Conservation (phyloP, 2,329 filamentous ascomycete species). For the Microcera coccophila region DNA sequence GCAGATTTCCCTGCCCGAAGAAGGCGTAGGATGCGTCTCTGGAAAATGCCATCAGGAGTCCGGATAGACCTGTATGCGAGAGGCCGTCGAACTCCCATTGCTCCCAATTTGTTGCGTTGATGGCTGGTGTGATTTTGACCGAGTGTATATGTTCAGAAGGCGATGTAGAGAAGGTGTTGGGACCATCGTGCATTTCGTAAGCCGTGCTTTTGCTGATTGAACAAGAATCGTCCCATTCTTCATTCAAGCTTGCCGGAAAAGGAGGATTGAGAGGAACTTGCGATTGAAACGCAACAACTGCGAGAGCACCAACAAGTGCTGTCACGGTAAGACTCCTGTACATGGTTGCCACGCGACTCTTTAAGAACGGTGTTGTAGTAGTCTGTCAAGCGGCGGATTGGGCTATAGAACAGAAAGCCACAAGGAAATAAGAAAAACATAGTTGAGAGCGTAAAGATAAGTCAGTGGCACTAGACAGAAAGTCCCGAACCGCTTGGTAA, state of each 20-base stretch:
- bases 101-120: slow-evolving; percentile 4
- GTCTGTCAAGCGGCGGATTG: background rate
- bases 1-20: slow-evolving; percentile 3
- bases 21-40: slow-evolving; percentile 4
- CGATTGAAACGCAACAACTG: slow-evolving; percentile 1
- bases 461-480: background rate
- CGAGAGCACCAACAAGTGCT: background rate
- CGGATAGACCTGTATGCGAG: slow-evolving; percentile 2
- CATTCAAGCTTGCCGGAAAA: slow-evolving; percentile 2
- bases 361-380: slow-evolving; percentile 1
- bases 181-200: slow-evolving; percentile 1
- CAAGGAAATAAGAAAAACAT: slow-evolving; percentile 2
- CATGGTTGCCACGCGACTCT: slow-evolving; percentile 1
- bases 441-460: slow-evolving; percentile 2
- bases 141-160: slow-evolving; percentile 3
- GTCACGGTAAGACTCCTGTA: slow-evolving; percentile 1
- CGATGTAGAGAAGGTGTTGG: slow-evolving; percentile 4
- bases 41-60: slow-evolving; percentile 3
- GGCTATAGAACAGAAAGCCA: slow-evolving; percentile 1
- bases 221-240: slow-evolving; percentile 6
- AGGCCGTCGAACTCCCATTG: slow-evolving; percentile 4
- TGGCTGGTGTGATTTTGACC: slow-evolving; percentile 1
- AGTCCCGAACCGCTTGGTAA: background rate
- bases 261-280: slow-evolving; percentile 2
- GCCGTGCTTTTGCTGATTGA: slow-evolving; percentile 3